Conservation (phyloP, 768 basidiomycete genomes). For the Rhodotorula taiwanensis region DNA sequence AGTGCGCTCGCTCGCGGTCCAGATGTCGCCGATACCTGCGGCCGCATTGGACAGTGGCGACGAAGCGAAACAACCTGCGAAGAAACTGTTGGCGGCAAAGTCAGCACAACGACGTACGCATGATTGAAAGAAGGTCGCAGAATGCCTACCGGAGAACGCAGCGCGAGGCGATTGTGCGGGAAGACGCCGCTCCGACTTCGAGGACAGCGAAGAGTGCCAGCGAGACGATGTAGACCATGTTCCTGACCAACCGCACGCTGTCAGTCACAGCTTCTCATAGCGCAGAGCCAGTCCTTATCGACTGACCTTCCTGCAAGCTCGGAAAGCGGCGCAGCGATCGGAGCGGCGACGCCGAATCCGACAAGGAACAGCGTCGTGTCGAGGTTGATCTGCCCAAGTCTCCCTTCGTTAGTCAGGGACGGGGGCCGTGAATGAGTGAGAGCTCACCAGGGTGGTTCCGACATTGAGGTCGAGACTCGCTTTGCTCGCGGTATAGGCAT, state of each 20-base stretch:
- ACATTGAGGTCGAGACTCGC: not conserved
- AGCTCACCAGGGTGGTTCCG: not conserved
- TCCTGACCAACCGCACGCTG: no score
- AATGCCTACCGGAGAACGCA: not conserved
- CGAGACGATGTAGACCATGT: slow-evolving; percentile 16
- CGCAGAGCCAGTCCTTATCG: not conserved
- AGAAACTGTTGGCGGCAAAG: not conserved
- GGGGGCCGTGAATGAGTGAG: not conserved
- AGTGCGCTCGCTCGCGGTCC: not conserved
- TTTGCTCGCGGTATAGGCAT: not conserved
- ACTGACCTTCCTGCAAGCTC: slow-evolving; percentile 13
- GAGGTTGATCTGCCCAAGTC: slow-evolving; percentile 1
- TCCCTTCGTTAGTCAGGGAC: not conserved
- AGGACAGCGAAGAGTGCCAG: slow-evolving; percentile 2
- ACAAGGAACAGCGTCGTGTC: slow-evolving; percentile 9
- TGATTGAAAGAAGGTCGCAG: not conserved
- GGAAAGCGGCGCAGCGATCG: not conserved
- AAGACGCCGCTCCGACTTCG: slow-evolving; percentile 7
- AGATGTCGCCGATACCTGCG: slow-evolving; percentile 9
- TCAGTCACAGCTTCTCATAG: not conserved
- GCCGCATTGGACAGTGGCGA: slow-evolving; percentile 16
- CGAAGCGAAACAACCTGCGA: slow-evolving; percentile 10
- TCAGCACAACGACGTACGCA: not conserved
- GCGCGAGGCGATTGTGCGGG: slow-evolving; percentile 3
- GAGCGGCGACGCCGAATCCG: slow-evolving; percentile 10